phyloP scores from a whole-genome alignment of 140 eudicot genomes.

The Ambrosia hybrid region DNA sequence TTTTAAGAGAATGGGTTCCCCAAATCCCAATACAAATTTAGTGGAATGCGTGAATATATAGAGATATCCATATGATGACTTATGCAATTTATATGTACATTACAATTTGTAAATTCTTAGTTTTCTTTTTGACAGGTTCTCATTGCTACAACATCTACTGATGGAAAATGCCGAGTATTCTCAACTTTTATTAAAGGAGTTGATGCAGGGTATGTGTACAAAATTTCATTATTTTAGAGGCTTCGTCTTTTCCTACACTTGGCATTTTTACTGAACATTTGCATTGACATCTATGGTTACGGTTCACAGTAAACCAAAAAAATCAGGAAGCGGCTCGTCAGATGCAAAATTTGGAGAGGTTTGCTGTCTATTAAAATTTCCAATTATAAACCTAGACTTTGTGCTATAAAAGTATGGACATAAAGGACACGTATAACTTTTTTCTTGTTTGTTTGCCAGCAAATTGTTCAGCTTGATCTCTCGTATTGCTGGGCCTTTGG shows the following conservation, averaged over 20 bases:
- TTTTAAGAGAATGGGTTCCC: too few relatives aligned
- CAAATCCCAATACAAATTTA: too few relatives aligned
- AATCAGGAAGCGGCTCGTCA: conserved; percentile 54
- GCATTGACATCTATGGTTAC: conserved; percentile 20
- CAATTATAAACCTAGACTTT: background rate
- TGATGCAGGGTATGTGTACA: conserved; percentile 66
- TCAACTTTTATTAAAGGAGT: conserved; percentile 96
- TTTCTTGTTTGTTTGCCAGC: conserved; percentile 54
- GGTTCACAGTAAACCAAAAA: conserved; percentile 51
- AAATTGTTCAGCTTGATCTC: conserved; percentile 97
- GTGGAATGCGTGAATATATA: too few relatives aligned
- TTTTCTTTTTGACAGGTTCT: conserved; percentile 47
- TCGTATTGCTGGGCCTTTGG: conserved; percentile 95
- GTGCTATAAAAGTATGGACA: conserved; percentile 11
- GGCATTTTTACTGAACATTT: conserved; percentile 8
- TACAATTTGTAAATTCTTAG: background rate
- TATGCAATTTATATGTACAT: background rate
- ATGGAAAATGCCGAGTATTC: conserved; percentile 93
- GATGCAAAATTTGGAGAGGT: conserved; percentile 98
- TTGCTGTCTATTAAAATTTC: conserved; percentile 5
- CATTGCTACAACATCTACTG: conserved; percentile 96
- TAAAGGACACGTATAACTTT: conserved; percentile 10
- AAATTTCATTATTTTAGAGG: conserved; percentile 7
- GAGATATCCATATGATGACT: background rate
- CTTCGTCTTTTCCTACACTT: conserved; percentile 16